A percentile compares a stretch with the other conserved stretches of the same genome.
Conservation (phyloP, 495 filamentous ascomycete species). For the Hypomontagnella monticulosa region DNA sequence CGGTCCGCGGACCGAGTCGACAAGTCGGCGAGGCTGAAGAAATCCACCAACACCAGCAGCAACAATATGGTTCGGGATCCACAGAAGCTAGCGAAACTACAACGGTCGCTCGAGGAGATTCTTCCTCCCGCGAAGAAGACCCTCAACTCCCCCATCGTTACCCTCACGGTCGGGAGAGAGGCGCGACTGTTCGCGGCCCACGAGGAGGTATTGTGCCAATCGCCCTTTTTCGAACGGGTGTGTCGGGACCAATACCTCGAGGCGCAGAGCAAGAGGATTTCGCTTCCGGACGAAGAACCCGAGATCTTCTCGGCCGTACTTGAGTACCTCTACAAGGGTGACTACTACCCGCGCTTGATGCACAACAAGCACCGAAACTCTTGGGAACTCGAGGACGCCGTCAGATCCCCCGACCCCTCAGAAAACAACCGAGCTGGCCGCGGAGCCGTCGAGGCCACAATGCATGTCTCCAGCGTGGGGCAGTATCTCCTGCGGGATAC, state of each 20-base stretch:
- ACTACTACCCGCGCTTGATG: slow-evolving; percentile 83
- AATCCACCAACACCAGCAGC: slow-evolving; percentile 47
- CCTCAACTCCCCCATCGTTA: slow-evolving; percentile 77
- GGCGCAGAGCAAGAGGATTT: slow-evolving; percentile 71
- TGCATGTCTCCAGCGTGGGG: slow-evolving; percentile 71
- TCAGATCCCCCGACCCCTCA: slow-evolving; percentile 49
- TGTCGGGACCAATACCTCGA: slow-evolving; percentile 70
- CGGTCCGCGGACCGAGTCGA: slow-evolving; percentile 76
- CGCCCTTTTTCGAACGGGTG: slow-evolving; percentile 78
- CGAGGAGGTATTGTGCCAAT: slow-evolving; percentile 82
- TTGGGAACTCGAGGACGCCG: slow-evolving; percentile 77
- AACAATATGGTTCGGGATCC: slow-evolving; percentile 69
- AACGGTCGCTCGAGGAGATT: slow-evolving; percentile 61
- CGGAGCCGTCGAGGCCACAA: slow-evolving; percentile 75
- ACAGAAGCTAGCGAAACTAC: slow-evolving; percentile 76
- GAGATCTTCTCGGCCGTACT: slow-evolving; percentile 91
- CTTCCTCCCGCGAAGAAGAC: slow-evolving; percentile 55
- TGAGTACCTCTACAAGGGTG: slow-evolving; percentile 93
- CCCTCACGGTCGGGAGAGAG: slow-evolving; percentile 80
- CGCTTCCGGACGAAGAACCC: slow-evolving; percentile 84
- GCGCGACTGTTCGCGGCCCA: slow-evolving; percentile 91
- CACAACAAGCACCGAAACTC: slow-evolving; percentile 73
- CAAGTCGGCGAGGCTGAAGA: slow-evolving; percentile 83
- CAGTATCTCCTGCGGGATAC: slow-evolving; percentile 86
- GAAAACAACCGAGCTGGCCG: slow-evolving; percentile 60